Conservation (phyloP, 495 filamentous ascomycete species). For the Xylaria nigripes region DNA sequence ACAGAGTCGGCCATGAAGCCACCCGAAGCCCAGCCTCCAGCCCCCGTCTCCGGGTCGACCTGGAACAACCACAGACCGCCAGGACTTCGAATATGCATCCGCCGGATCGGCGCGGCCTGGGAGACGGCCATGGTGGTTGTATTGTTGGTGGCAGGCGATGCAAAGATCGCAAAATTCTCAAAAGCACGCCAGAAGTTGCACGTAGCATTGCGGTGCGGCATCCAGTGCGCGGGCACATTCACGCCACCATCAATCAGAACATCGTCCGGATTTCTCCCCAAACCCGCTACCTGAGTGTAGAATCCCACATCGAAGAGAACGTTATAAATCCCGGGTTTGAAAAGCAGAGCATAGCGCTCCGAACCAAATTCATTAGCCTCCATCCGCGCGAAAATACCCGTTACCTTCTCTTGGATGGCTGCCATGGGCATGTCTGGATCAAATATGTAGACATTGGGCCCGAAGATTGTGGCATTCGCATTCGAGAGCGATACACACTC, state of each 20-base stretch:
- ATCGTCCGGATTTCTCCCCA: conserved; percentile 23
- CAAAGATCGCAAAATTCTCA: conserved; percentile 28
- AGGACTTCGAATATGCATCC: conserved; percentile 22
- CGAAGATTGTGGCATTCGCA: conserved; percentile 22
- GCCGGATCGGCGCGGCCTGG: conserved; percentile 23
- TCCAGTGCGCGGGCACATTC: conserved; percentile 28
- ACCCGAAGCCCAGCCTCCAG: conserved; percentile 27
- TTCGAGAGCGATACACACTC: background rate
- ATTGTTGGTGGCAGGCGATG: conserved; percentile 24
- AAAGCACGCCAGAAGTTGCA: conserved; percentile 28
- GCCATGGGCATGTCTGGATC: conserved; percentile 19
- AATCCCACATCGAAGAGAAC: conserved; percentile 27
- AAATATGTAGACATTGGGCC: conserved; percentile 24
- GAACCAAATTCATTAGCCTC: conserved; percentile 27
- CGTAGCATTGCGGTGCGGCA: conserved; percentile 27
- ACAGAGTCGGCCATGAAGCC: conserved; percentile 28
- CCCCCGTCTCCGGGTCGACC: conserved; percentile 25
- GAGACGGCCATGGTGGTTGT: conserved; percentile 29
- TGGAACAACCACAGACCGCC: conserved; percentile 27
- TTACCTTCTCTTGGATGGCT: conserved; percentile 18
- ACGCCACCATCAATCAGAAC: conserved; percentile 24
- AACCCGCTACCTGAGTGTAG: conserved; percentile 25
- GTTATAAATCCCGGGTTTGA: conserved; percentile 23
- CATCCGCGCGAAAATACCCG: conserved; percentile 25
- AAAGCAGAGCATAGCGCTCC: conserved; percentile 25